These are phyloP conservation scores for Boletus edulis DNA, from an alignment of 768 basidiomycete species.

Conservation along the genomic window DNA sequence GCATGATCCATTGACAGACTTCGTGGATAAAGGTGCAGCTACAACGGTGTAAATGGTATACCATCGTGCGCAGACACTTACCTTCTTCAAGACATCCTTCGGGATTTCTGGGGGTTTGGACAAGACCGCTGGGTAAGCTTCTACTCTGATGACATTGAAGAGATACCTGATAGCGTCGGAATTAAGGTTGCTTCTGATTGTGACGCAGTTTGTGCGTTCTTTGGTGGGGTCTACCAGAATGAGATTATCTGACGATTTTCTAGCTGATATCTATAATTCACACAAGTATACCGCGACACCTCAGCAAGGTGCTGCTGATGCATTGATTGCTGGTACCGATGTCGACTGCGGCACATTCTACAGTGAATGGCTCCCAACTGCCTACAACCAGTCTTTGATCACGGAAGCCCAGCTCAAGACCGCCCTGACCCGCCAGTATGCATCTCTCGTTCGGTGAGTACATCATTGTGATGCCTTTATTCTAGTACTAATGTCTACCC, in stretches of 20 bases:
- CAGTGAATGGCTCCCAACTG: conserved; percentile 41
- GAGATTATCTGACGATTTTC: neutral
- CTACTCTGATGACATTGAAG: neutral
- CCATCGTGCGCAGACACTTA: conserved; percentile 55
- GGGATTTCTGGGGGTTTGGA: conserved; percentile 51
- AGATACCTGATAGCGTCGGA: neutral
- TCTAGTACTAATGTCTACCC: neutral
- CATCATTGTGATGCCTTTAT: neutral
- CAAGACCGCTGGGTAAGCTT: conserved; percentile 47
- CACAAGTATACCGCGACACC: conserved; percentile 47
- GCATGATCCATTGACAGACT: neutral
- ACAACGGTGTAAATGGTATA: conserved; percentile 60
- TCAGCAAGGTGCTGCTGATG: conserved; percentile 47
- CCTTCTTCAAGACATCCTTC: conserved; percentile 48
- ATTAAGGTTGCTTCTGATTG: conserved; percentile 45
- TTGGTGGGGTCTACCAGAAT: neutral
- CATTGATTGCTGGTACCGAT: conserved; percentile 53
- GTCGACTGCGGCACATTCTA: conserved; percentile 54
- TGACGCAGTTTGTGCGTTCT: conserved; percentile 37
- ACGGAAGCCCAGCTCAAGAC: conserved; percentile 41
- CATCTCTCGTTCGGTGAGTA: conserved; percentile 49
- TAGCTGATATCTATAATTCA: conserved; percentile 43
- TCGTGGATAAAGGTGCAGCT: conserved; percentile 39
- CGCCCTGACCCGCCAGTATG: conserved; percentile 47
- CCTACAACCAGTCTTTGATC: conserved; percentile 48